These are phyloP conservation scores for Candida easanensis DNA, from an alignment of 805 yeast species.

Conservation along the genomic window DNA sequence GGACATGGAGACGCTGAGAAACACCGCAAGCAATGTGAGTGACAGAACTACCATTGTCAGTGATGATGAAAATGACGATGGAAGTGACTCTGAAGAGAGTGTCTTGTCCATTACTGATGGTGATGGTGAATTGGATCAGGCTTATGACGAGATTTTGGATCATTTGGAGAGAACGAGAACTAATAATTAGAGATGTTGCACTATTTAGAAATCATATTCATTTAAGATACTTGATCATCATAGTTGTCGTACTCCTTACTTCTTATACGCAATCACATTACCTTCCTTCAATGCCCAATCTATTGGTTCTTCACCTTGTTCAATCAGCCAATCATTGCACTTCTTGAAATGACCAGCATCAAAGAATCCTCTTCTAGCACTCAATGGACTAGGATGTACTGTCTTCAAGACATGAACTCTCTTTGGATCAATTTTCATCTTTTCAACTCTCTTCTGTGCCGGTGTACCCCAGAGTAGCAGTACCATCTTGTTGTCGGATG, in stretches of 20 bases:
- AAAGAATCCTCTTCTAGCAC: constrained; percentile 87
- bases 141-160: constrained; percentile 41
- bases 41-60: constrained; percentile 9
- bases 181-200: constrained; percentile 12
- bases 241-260: too few species aligned
- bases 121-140: constrained; percentile 26
- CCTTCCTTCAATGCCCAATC: constrained; percentile 58
- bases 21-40: constrained; percentile 14
- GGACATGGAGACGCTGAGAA: constrained; percentile 21
- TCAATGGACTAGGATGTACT: constrained; percentile 94
- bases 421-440: constrained; percentile 28
- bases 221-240: too few species aligned
- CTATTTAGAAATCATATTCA: too few species aligned
- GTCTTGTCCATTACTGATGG: constrained; percentile 4
- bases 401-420: constrained; percentile 51
- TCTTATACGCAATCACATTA: constrained; percentile 5
- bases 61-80: constrained; percentile 1
- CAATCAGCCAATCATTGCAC: constrained; percentile 74
- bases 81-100: constrained; percentile 12
- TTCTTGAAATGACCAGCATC: constrained; percentile 68
- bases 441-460: constrained; percentile 37
- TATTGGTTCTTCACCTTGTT: constrained; percentile 41
- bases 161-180: constrained; percentile 34
- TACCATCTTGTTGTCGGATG: constrained; percentile 15
- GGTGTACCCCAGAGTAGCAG: constrained; percentile 39